These are phyloP conservation scores for Leishmania martiniquensis DNA, from an alignment of 208 protist species.

Conservation along the genomic window DNA sequence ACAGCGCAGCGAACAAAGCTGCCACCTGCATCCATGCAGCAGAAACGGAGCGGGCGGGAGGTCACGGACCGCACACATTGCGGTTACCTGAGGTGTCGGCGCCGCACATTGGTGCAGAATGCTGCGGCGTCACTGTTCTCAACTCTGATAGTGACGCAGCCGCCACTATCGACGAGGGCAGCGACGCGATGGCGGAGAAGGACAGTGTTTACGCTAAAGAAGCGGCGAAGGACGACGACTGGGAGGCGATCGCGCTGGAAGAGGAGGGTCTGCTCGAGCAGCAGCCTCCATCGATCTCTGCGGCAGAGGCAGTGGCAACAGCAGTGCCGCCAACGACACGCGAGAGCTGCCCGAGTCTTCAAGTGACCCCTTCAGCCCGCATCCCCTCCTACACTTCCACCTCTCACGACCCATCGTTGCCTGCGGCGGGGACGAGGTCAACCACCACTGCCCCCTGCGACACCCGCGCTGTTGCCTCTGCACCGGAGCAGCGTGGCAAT, in stretches of 20 bases:
- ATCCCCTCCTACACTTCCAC: too few relatives aligned
- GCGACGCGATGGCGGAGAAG: background rate
- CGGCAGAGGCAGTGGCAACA: too few relatives aligned
- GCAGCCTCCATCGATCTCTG: background rate
- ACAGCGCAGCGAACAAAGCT: conserved; percentile 15
- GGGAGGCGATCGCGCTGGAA: conserved; percentile 25
- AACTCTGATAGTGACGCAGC: background rate
- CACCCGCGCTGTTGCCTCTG: background rate
- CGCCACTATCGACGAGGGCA: background rate
- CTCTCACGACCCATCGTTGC: background rate
- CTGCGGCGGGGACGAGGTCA: background rate
- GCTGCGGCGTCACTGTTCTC: background rate
- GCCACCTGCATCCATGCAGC: conserved; percentile 11
- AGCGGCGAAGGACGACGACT: conserved; percentile 15
- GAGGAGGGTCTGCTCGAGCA: conserved; percentile 22
- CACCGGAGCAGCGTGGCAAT: background rate
- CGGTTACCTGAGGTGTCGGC: background rate
- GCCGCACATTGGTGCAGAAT: background rate
- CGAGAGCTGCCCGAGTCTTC: background rate
- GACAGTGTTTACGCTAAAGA: background rate
- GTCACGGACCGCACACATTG: background rate
- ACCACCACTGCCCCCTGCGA: background rate
- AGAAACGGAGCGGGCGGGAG: background rate
- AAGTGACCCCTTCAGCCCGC: background rate
- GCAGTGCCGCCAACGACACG: background rate